A percentile compares a stretch with the other conserved stretches of the same genome.
Conservation (phyloP, 2,329 filamentous ascomycete species). For the Sporothrix schenckii region DNA sequence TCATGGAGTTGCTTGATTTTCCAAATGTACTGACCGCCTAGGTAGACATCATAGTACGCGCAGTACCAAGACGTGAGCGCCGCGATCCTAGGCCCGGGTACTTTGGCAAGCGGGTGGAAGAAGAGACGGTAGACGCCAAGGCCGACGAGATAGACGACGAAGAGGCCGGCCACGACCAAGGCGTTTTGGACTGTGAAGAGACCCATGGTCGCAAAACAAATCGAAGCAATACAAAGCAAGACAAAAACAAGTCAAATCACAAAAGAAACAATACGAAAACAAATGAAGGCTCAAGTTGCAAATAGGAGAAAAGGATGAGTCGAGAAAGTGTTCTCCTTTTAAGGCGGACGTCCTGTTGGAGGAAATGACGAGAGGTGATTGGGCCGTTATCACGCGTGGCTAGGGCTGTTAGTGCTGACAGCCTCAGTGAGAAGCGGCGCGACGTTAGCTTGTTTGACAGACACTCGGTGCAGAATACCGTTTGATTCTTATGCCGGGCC, state of each 20-base stretch:
- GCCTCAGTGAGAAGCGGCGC: neutral
- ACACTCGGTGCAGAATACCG: no score
- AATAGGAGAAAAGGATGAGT: no score
- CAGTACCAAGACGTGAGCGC: conserved; percentile 12
- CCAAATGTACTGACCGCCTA: neutral
- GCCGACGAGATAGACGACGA: conserved; percentile 15
- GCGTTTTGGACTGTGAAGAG: neutral
- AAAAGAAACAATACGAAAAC: neutral
- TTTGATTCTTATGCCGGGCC: neutral
- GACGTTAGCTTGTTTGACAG: neutral
- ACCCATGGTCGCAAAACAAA: neutral
- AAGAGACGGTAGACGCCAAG: conserved; percentile 17
- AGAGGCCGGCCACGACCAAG: neutral
- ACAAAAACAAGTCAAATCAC: neutral
- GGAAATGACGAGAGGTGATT: neutral
- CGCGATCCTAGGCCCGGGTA: conserved; percentile 1
- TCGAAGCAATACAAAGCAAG: neutral
- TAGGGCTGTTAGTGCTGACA: neutral
- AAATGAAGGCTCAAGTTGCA: neutral
- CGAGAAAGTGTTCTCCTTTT: conserved; percentile 4
- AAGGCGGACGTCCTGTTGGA: neutral
- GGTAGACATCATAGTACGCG: conserved; percentile 15
- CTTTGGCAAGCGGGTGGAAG: conserved; percentile 8
- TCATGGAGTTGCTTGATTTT: neutral
- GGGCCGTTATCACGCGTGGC: neutral